A percentile compares a stretch with the other conserved stretches of the same genome.
These are phyloP conservation scores for Boletus barrowsii DNA, from an alignment of 768 basidiomycete species.

Conservation along the genomic window DNA sequence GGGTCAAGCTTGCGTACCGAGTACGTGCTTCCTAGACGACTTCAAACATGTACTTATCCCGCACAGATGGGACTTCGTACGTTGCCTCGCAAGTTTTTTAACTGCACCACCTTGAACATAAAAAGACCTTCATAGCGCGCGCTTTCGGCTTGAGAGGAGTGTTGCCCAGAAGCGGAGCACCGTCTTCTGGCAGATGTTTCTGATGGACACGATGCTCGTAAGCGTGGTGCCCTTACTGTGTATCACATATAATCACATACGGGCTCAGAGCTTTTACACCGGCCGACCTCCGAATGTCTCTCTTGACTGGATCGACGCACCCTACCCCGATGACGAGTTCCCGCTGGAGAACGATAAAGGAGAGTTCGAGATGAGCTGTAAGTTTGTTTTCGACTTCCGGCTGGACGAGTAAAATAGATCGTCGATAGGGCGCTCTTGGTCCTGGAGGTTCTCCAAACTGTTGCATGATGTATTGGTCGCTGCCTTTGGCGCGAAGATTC, in stretches of 20 bases:
- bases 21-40: slow-evolving; percentile 37
- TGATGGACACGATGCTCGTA: slow-evolving; percentile 61
- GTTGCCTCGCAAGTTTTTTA: neutral
- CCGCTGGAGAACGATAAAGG: slow-evolving; percentile 33
- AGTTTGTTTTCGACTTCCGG: slow-evolving; percentile 12
- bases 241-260: neutral
- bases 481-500: slow-evolving; percentile 51
- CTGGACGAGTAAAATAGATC: neutral
- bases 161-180: slow-evolving; percentile 46
- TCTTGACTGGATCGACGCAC: slow-evolving; percentile 51
- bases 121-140: slow-evolving; percentile 55
- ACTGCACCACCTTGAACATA: neutral
- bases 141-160: slow-evolving; percentile 55
- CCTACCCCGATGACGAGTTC: slow-evolving; percentile 46
- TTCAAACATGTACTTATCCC: neutral
- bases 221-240: slow-evolving; percentile 6
- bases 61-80: slow-evolving; percentile 55
- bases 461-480: slow-evolving; percentile 49
- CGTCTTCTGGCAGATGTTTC: slow-evolving; percentile 70
- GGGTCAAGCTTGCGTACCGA: slow-evolving; percentile 55
- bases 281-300: slow-evolving; percentile 60
- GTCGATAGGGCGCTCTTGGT: slow-evolving; percentile 53
- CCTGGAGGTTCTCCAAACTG: slow-evolving; percentile 50
- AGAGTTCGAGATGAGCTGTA: slow-evolving; percentile 43
- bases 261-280: slow-evolving; percentile 52